These are phyloP conservation scores for Ogataea minuta DNA, from an alignment of 805 yeast species.

Conservation along the genomic window DNA sequence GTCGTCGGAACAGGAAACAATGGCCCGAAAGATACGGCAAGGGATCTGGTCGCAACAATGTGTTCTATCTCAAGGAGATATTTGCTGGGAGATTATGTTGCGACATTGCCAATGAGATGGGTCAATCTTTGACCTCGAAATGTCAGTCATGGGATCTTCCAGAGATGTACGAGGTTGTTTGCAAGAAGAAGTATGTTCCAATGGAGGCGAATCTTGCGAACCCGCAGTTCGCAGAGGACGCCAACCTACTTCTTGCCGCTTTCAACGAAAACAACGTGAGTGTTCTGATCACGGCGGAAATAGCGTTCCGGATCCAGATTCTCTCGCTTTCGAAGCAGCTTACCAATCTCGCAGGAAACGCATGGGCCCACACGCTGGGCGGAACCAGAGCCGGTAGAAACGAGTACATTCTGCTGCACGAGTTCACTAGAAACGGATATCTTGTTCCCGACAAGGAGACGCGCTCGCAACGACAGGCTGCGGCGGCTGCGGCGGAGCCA, in stretches of 20 bases:
- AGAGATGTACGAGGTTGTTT: slow-evolving; percentile 84
- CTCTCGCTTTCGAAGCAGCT: slow-evolving; percentile 86
- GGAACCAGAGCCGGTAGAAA: slow-evolving; percentile 97
- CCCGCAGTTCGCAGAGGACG: slow-evolving; percentile 63
- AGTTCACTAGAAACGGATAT: slow-evolving; percentile 74
- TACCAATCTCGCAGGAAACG: slow-evolving; percentile 93
- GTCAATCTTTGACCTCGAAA: slow-evolving; percentile 84
- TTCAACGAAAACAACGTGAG: slow-evolving; percentile 64
- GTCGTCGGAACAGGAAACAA: slow-evolving; percentile 71
- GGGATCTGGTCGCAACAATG: slow-evolving; percentile 47
- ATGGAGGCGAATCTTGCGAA: slow-evolving; percentile 73
- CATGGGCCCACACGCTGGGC: slow-evolving; percentile 91
- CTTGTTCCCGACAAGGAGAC: slow-evolving; percentile 74
- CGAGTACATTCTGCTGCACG: slow-evolving; percentile 89
- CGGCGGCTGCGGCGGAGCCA: slow-evolving; percentile 18
- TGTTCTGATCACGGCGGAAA: slow-evolving; percentile 68
- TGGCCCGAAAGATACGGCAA: slow-evolving; percentile 78
- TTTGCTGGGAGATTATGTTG: slow-evolving; percentile 84
- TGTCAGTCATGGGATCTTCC: slow-evolving; percentile 93
- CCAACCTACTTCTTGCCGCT: slow-evolving; percentile 64
- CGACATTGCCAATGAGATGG: slow-evolving; percentile 93
- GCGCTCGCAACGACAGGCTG: slow-evolving; percentile 34
- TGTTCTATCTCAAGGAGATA: slow-evolving; percentile 57
- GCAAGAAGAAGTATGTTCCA: slow-evolving; percentile 59
- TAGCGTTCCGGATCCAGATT: slow-evolving; percentile 81